Evolutionary conservation across 768 basidiomycete genomes (phyloP).

Genomic region (Pleurotus eryngii): DNA sequence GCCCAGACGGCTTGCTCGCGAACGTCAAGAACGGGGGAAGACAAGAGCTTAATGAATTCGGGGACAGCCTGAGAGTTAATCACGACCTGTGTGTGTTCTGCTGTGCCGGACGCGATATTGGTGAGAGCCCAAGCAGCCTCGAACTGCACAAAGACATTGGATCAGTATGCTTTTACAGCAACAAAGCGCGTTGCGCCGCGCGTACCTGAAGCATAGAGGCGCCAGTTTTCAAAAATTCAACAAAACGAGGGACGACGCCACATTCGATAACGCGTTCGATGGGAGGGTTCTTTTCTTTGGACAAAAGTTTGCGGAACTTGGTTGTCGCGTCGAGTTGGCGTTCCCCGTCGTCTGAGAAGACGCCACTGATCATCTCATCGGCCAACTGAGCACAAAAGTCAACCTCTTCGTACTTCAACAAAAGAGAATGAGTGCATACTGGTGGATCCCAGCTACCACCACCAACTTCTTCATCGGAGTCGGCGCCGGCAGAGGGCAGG

Average conservation of each 20-base stretch:
- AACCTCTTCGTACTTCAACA: too few relatives aligned
- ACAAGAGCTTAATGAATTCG: constrained; percentile 94
- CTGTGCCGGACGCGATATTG: constrained; percentile 97
- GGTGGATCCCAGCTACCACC: constrained; percentile 74
- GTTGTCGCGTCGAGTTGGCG: constrained; percentile 96
- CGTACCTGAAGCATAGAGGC: constrained; percentile 82
- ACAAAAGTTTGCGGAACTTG: constrained; percentile 96
- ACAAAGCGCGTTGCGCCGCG: constrained; percentile 5
- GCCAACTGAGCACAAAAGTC: constrained; percentile 50
- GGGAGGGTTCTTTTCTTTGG: constrained; percentile 99
- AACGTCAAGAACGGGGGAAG: constrained; percentile 93
- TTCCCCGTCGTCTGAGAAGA: constrained; percentile 89
- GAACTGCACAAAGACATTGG: constrained; percentile 51
- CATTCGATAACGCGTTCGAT: constrained; percentile 98
- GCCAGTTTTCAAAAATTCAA: constrained; percentile 83
- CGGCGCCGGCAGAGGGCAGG: constrained; percentile 64
- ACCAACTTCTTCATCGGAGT: constrained; percentile 90
- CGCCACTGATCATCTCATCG: constrained; percentile 89
- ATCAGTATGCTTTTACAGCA: constrained; percentile 2
- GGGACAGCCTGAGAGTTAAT: constrained; percentile 94
- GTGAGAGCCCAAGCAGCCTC: constrained; percentile 98
- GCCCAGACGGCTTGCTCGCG: constrained; percentile 99
- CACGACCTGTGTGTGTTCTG: constrained; percentile 97
- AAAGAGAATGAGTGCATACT: constrained; percentile 37
- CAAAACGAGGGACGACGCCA: constrained; percentile 95